Percentiles rank a stretch among this genome's conserved stretches.
Evolutionary conservation across 306 rosid genomes (phyloP).

Genomic region (Inga oerstediana): DNA sequence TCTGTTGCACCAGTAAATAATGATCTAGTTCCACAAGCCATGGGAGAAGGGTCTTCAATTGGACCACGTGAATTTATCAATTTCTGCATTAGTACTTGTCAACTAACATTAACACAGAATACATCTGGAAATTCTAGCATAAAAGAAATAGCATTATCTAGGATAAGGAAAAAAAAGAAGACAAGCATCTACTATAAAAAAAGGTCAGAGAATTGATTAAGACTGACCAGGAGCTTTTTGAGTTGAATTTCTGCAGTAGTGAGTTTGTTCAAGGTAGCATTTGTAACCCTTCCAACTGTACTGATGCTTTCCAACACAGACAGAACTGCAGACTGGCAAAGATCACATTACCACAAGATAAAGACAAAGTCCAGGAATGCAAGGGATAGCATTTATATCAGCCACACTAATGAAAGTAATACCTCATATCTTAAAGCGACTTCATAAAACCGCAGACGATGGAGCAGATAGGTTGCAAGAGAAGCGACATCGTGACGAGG

Average conservation of each 20-base stretch:
- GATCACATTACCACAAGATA: conserved; percentile 46
- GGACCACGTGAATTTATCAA: conserved; percentile 87
- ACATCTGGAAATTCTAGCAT: conserved; percentile 6
- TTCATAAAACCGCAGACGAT: conserved; percentile 88
- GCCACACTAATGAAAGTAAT: conserved; percentile 38
- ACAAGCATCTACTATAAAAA: conserved; percentile 17
- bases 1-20: conserved; percentile 76
- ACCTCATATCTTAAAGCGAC: conserved; percentile 93
- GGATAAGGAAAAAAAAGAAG: conserved; percentile 16
- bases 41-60: conserved; percentile 95
- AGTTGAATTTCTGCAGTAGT: conserved; percentile 68
- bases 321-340: conserved; percentile 84
- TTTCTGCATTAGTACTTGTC: conserved; percentile 77
- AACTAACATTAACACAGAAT: conserved; percentile 44
- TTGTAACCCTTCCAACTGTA: conserved; percentile 62
- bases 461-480: conserved; percentile 79
- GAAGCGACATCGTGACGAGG: conserved; percentile 94
- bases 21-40: conserved; percentile 66
- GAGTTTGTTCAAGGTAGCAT: conserved; percentile 70
- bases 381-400: conserved; percentile 20
- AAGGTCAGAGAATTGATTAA: conserved; percentile 42
- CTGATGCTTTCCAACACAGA: conserved; percentile 74
- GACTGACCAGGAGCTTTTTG: conserved; percentile 87
- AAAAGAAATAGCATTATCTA: conserved; percentile 16
- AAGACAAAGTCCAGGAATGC: conserved; percentile 24